A percentile compares a stretch with the other conserved stretches of the same genome.
These are phyloP conservation scores for Monilinia polystroma DNA, from an alignment of 2,329 filamentous ascomycete genomes.

Conservation along the genomic window DNA sequence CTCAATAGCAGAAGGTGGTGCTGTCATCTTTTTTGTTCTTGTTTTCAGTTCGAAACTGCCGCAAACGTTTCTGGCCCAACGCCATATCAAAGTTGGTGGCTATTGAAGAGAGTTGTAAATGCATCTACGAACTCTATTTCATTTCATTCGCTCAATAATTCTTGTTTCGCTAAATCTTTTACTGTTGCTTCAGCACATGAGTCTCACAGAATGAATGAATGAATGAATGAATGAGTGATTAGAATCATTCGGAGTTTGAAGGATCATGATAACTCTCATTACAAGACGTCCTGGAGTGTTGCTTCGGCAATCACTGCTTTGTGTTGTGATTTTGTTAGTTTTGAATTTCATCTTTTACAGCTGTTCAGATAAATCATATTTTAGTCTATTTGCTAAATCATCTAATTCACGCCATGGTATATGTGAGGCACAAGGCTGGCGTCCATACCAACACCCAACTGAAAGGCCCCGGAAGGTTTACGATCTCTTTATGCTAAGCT, in stretches of 20 bases:
- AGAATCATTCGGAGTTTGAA: constrained; percentile 6
- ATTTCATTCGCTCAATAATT: not conserved
- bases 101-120: not conserved
- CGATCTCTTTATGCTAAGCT: constrained; percentile 62
- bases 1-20: not conserved
- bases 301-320: not conserved
- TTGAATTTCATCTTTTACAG: not conserved
- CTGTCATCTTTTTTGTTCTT: not conserved
- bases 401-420: not conserved
- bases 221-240: constrained; percentile 1
- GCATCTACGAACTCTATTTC: not conserved
- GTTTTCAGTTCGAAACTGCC: not conserved
- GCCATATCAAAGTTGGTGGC: not conserved
- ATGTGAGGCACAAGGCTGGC: constrained; percentile 23
- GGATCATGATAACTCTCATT: constrained; percentile 1
- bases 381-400: not conserved
- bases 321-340: not conserved
- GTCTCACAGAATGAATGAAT: constrained; percentile 2
- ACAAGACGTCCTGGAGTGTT: not conserved
- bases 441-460: constrained; percentile 9
- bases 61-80: constrained; percentile 2
- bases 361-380: not conserved
- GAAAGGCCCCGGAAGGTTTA: constrained; percentile 50
- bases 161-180: not conserved
- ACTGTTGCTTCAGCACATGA: not conserved